phyloP scores from a whole-genome alignment of 768 basidiomycete species.

The Kwoniella dendrophila region DNA sequence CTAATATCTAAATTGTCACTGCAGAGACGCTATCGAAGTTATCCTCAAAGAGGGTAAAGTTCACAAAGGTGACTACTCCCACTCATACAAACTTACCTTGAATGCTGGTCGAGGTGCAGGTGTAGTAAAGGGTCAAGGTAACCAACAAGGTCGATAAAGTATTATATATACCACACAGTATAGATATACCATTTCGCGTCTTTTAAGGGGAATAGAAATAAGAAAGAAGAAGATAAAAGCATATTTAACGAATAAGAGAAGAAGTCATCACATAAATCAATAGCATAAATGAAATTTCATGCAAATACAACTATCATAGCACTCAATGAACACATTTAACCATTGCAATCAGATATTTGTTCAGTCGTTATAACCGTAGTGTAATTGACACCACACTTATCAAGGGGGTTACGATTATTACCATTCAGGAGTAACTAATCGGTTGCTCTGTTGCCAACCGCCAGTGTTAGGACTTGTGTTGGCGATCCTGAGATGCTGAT shows the following conservation, averaged over 20 bases:
- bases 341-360: background rate
- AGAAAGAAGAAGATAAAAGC: background rate
- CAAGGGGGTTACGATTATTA: too few relatives aligned
- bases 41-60: conserved; percentile 45
- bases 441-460: too few relatives aligned
- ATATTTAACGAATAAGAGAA: background rate
- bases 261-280: conserved; percentile 4
- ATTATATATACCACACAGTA: background rate
- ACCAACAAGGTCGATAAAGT: conserved; percentile 20
- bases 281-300: conserved; percentile 8
- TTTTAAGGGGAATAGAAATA: background rate
- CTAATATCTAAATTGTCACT: background rate
- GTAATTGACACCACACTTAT: too few relatives aligned
- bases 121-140: conserved; percentile 25
- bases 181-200: background rate
- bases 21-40: conserved; percentile 47
- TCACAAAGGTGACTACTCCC: conserved; percentile 34
- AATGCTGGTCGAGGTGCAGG: conserved; percentile 43
- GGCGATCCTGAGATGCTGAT: too few relatives aligned
- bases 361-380: too few relatives aligned
- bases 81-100: conserved; percentile 35
- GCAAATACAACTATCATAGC: conserved; percentile 12
- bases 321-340: background rate
- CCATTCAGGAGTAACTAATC: too few relatives aligned
- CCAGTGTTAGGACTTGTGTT: too few relatives aligned